Evolutionary conservation across 2,329 filamentous ascomycete species (phyloP).

Genomic region (Cladosporium sp.): DNA sequence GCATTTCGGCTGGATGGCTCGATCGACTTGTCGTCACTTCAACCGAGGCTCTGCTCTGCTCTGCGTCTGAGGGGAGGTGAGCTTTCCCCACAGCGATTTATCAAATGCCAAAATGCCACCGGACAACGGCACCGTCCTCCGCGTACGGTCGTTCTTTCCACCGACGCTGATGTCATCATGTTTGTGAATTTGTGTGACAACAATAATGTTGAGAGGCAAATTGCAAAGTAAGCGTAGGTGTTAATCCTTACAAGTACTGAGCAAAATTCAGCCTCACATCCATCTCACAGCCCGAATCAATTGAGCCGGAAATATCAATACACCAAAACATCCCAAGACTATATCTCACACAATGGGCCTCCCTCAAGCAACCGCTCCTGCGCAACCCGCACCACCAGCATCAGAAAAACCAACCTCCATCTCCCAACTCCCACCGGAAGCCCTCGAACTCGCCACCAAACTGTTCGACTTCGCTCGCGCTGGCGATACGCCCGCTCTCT

Average conservation of each 20-base stretch:
- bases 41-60: conserved; percentile 6
- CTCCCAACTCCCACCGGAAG: conserved; percentile 55
- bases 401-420: background rate
- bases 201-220: background rate
- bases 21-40: background rate
- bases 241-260: background rate
- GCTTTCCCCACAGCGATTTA: conserved; percentile 9
- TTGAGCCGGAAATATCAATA: background rate
- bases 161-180: conserved; percentile 17
- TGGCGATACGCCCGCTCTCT: conserved; percentile 60
- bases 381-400: background rate
- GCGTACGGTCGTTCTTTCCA: conserved; percentile 10
- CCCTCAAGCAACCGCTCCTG: conserved; percentile 8
- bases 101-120: background rate
- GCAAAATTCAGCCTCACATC: background rate
- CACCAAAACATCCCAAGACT: background rate
- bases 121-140: background rate
- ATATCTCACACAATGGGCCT: conserved; percentile 10
- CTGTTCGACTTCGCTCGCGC: conserved; percentile 67
- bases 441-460: conserved; percentile 63
- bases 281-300: background rate
- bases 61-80: background rate
- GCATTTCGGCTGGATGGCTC: conserved; percentile 7
- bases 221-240: background rate
- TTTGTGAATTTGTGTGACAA: conserved; percentile 7